Evolutionary conservation across 2,329 filamentous ascomycete genomes (phyloP).

Genomic region (Ceratocystis destructans): DNA sequence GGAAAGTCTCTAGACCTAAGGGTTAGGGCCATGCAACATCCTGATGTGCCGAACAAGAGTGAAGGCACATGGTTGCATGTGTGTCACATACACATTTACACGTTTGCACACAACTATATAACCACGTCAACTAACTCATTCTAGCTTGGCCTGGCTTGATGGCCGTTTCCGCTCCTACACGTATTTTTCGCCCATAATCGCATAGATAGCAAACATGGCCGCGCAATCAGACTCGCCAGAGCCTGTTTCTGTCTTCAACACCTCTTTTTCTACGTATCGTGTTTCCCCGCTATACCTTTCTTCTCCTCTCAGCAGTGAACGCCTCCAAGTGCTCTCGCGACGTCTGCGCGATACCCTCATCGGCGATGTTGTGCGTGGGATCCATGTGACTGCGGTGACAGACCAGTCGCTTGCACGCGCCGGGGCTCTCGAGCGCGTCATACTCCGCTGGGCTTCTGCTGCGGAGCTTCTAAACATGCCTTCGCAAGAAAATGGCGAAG

Average conservation of each 20-base stretch:
- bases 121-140: too few species aligned
- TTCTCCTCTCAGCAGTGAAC: conserved; percentile 26
- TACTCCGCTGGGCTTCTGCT: conserved; percentile 32
- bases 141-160: too few species aligned
- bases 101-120: too few species aligned
- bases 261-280: conserved; percentile 43
- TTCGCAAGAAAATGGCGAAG: conserved; percentile 2
- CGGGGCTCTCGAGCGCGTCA: conserved; percentile 35
- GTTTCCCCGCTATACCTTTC: conserved; percentile 37
- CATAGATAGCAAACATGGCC: conserved; percentile 17
- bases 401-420: conserved; percentile 30
- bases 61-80: too few species aligned
- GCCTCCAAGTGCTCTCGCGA: conserved; percentile 33
- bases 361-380: conserved; percentile 46
- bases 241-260: conserved; percentile 40
- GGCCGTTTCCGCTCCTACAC: not conserved
- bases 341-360: conserved; percentile 42
- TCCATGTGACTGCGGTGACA: conserved; percentile 36
- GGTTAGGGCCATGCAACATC: not conserved
- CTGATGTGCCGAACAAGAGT: not conserved
- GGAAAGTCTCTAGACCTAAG: not conserved
- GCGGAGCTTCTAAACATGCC: conserved; percentile 21
- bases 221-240: conserved; percentile 17
- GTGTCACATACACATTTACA: too few species aligned
- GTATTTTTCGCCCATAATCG: not conserved